Conservation (phyloP, 2,329 filamentous ascomycete genomes). For the Pestalotiopsis sp. region DNA sequence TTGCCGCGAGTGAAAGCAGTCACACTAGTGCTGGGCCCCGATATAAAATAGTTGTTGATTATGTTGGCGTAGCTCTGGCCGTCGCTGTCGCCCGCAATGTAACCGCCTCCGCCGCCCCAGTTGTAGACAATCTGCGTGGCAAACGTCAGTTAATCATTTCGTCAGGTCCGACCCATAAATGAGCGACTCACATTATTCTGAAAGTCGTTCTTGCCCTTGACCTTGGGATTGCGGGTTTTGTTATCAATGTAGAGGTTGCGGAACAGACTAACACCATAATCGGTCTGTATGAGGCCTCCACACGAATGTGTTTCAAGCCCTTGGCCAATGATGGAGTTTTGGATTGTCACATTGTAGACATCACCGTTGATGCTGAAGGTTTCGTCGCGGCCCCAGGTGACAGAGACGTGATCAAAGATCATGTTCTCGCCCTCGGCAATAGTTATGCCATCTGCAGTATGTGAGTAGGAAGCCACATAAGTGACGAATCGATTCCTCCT, state of each 20-base stretch:
- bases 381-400: slow-evolving; percentile 59
- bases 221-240: slow-evolving; percentile 59
- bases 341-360: slow-evolving; percentile 51
- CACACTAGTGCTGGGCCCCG: slow-evolving; percentile 50
- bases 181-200: slow-evolving; percentile 39
- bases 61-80: slow-evolving; percentile 53
- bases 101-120: slow-evolving; percentile 56
- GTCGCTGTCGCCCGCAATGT: slow-evolving; percentile 54
- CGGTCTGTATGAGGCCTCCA: slow-evolving; percentile 53
- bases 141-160: slow-evolving; percentile 17
- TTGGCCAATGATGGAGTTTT: slow-evolving; percentile 56
- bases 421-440: slow-evolving; percentile 56
- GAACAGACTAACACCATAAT: slow-evolving; percentile 52
- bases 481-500: not conserved
- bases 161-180: not conserved
- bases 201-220: slow-evolving; percentile 59
- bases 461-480: not conserved
- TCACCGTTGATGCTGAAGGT: slow-evolving; percentile 54
- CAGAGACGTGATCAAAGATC: slow-evolving; percentile 58
- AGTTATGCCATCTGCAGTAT: slow-evolving; percentile 44
- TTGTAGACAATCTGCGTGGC: slow-evolving; percentile 53
- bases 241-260: slow-evolving; percentile 60
- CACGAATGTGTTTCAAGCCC: slow-evolving; percentile 56
- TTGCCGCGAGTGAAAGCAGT: slow-evolving; percentile 59
- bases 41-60: slow-evolving; percentile 60